These are phyloP conservation scores for Suillus bovinus DNA, from an alignment of 768 basidiomycete species.

Conservation along the genomic window DNA sequence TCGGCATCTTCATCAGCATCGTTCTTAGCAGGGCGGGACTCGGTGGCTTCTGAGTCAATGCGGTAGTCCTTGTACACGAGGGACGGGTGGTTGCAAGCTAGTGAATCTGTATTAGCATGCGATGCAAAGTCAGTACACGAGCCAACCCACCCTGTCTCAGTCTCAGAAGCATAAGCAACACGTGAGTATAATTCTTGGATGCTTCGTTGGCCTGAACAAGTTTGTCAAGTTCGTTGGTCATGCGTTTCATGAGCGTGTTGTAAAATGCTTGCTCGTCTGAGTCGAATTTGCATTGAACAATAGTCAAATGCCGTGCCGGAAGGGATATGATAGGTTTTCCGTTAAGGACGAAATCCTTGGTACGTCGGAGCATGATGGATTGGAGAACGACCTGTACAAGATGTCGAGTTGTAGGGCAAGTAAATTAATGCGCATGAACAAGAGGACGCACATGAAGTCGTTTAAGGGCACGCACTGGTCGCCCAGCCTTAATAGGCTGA, in stretches of 20 bases:
- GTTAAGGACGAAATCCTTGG: slow-evolving; percentile 69
- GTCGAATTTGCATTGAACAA: slow-evolving; percentile 80
- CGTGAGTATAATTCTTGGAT: slow-evolving; percentile 63
- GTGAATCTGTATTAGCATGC: slow-evolving; percentile 3
- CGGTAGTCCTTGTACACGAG: slow-evolving; percentile 78
- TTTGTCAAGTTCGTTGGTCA: slow-evolving; percentile 66
- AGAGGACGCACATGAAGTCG: slow-evolving; percentile 62
- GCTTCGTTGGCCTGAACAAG: slow-evolving; percentile 53
- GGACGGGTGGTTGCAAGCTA: slow-evolving; percentile 89
- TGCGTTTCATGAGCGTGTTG: slow-evolving; percentile 62
- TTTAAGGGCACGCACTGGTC: slow-evolving; percentile 72
- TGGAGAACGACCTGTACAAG: slow-evolving; percentile 67
- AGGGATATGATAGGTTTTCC: slow-evolving; percentile 84
- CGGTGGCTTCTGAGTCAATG: slow-evolving; percentile 74
- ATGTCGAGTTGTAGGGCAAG: background rate
- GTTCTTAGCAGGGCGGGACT: slow-evolving; percentile 55
- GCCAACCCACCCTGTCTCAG: slow-evolving; percentile 77
- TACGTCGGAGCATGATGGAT: slow-evolving; percentile 86
- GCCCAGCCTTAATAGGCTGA: slow-evolving; percentile 73
- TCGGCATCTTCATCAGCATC: slow-evolving; percentile 63
- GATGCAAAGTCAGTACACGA: background rate
- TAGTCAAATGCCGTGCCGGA: slow-evolving; percentile 68
- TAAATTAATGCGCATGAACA: background rate
- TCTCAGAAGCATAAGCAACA: slow-evolving; percentile 72
- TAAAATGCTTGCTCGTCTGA: slow-evolving; percentile 81